phyloP scores from a whole-genome alignment of 345 rosid species.

The Corchorus olitorius region DNA sequence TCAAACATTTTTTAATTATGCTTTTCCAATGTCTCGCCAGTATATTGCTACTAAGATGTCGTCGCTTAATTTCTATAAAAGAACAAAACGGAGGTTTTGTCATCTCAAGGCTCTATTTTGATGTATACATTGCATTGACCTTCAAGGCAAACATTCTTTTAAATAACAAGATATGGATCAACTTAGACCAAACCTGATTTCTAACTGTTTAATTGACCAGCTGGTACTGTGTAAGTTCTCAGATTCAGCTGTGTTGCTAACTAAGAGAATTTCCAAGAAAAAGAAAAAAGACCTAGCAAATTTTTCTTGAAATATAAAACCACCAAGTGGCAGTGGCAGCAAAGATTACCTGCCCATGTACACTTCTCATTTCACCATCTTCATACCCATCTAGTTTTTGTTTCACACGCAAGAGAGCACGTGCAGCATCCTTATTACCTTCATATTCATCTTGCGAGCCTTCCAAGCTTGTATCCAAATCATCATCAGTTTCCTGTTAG shows the following conservation, averaged over 20 bases:
- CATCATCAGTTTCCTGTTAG: conserved; percentile 70
- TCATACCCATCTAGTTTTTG: conserved; percentile 97
- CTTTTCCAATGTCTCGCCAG: not conserved
- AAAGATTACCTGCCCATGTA: conserved; percentile 84
- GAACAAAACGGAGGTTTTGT: not conserved
- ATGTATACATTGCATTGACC: too few species aligned
- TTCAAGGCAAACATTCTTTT: too few species aligned
- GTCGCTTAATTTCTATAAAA: not conserved
- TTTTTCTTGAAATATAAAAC: not conserved
- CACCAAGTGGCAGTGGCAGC: not conserved
- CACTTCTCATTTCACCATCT: conserved; percentile 92
- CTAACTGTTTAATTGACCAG: too few species aligned
- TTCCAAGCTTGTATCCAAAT: conserved; percentile 65
- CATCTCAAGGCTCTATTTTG: not conserved
- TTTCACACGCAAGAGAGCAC: conserved; percentile 92
- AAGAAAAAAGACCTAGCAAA: not conserved
- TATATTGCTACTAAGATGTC: not conserved
- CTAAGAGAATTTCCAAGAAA: too few species aligned
- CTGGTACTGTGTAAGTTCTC: too few species aligned
- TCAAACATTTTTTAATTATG: not conserved
- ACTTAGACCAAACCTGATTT: too few species aligned
- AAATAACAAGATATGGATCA: too few species aligned
- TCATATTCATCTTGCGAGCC: conserved; percentile 67
- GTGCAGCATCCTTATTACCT: conserved; percentile 94
- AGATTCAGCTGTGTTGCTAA: too few species aligned